Percentiles rank a stretch among this genome's conserved stretches.
These are phyloP conservation scores for Monoraphidium neglectum DNA, from an alignment of 139 green algal species.

Conservation along the genomic window DNA sequence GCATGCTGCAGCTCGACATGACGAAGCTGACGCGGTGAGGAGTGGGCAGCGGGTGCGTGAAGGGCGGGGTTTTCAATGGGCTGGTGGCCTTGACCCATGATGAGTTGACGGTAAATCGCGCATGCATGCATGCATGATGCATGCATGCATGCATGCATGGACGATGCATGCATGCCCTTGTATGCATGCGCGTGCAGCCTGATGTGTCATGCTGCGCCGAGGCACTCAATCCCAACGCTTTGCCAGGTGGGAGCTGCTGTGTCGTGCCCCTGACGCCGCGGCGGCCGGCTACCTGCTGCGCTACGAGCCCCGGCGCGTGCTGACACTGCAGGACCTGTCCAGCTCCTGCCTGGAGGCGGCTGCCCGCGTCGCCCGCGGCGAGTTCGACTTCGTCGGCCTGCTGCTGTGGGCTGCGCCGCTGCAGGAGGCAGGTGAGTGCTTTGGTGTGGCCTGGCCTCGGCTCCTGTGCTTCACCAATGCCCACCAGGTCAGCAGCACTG, in stretches of 20 bases:
- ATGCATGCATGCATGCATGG: neutral
- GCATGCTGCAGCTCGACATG: constrained; percentile 7
- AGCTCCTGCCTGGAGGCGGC: neutral
- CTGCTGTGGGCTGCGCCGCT: constrained; percentile 21
- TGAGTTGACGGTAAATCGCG: no score
- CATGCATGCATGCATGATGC: neutral
- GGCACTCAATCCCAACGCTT: neutral
- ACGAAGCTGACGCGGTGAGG: constrained; percentile 12
- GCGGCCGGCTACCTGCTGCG: neutral
- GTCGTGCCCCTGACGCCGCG: neutral
- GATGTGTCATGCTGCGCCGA: neutral
- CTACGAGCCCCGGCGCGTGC: neutral
- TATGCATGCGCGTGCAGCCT: neutral
- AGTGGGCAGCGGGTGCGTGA: neutral
- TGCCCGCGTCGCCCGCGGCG: neutral
- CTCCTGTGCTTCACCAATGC: neutral
- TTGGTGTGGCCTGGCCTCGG: no score
- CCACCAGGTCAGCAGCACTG: neutral
- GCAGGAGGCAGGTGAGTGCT: neutral
- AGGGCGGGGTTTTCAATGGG: neutral
- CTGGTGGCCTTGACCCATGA: neutral
- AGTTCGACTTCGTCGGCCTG: constrained; percentile 27
- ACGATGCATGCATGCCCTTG: no score
- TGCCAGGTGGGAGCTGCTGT: constrained; percentile 9
- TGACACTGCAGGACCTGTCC: neutral